These are phyloP conservation scores for Leptodermis oblonga DNA, from an alignment of 257 asterid species.

Conservation along the genomic window DNA sequence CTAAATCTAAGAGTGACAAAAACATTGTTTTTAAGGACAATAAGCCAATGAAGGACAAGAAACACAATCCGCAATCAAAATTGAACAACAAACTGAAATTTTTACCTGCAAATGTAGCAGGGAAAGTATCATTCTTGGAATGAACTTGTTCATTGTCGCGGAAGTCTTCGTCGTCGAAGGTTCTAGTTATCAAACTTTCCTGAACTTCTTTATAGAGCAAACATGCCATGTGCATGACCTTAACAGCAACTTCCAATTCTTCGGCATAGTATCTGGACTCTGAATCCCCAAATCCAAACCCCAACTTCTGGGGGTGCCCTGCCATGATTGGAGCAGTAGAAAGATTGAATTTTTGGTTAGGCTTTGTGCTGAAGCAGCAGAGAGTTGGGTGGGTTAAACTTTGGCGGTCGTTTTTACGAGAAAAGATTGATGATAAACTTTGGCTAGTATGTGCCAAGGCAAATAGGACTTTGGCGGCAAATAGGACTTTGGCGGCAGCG, in stretches of 20 bases:
- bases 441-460: conserved; percentile 9
- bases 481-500: no score
- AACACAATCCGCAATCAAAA: background rate
- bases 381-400: conserved; percentile 11
- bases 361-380: conserved; percentile 19
- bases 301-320: conserved; percentile 25
- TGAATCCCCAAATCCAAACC: conserved; percentile 20
- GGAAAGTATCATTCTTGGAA: conserved; percentile 72
- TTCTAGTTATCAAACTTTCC: conserved; percentile 29
- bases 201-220: conserved; percentile 63
- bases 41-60: background rate
- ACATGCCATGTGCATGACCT: conserved; percentile 80
- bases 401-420: conserved; percentile 9
- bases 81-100: background rate
- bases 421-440: conserved; percentile 13
- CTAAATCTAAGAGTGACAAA: background rate
- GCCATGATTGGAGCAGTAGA: conserved; percentile 30
- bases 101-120: conserved; percentile 75
- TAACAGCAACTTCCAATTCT: conserved; percentile 68
- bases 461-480: conserved; percentile 27
- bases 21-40: background rate
- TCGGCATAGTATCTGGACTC: conserved; percentile 22
- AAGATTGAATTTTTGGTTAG: conserved; percentile 16
- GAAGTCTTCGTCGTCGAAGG: no score
- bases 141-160: conserved; percentile 36